These are phyloP conservation scores for Neurospora discreta DNA, from an alignment of 495 filamentous ascomycete species.

Conservation along the genomic window DNA sequence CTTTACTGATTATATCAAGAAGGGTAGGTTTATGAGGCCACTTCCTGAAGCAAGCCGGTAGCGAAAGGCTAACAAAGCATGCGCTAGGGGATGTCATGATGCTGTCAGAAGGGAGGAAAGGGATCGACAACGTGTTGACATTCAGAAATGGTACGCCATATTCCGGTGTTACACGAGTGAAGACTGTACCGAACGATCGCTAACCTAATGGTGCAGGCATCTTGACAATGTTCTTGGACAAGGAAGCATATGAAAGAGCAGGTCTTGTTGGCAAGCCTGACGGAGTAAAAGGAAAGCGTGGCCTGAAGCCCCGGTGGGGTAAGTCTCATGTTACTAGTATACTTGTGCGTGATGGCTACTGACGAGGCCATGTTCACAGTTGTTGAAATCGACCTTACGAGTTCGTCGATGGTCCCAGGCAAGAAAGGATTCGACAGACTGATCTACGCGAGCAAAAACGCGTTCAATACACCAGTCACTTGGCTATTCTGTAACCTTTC, in stretches of 20 bases:
- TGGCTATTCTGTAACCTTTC: conserved; percentile 74
- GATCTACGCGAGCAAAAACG: conserved; percentile 74
- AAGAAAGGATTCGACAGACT: conserved; percentile 87
- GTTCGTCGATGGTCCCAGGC: conserved; percentile 75
- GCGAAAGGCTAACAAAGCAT: background rate
- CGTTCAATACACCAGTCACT: conserved; percentile 54
- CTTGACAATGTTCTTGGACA: conserved; percentile 68
- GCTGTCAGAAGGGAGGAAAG: conserved; percentile 75
- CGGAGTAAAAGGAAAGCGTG: conserved; percentile 43
- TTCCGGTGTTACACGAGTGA: background rate
- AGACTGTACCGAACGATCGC: background rate
- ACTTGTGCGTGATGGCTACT: background rate
- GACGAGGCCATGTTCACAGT: conserved; percentile 34
- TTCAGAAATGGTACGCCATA: conserved; percentile 51
- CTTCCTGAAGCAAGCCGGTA: too few species aligned
- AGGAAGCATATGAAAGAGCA: conserved; percentile 73
- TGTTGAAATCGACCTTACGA: conserved; percentile 70
- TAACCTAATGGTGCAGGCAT: conserved; percentile 38
- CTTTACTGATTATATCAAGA: conserved; percentile 78
- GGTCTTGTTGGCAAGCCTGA: conserved; percentile 69
- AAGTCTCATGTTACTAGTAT: conserved; percentile 6
- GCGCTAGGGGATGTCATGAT: conserved; percentile 70
- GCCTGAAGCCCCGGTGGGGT: conserved; percentile 41
- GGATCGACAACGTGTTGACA: conserved; percentile 70
- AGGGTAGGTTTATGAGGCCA: conserved; percentile 44